These are phyloP conservation scores for Melastoma candidum DNA, from an alignment of 441 rosid species.

Conservation along the genomic window DNA sequence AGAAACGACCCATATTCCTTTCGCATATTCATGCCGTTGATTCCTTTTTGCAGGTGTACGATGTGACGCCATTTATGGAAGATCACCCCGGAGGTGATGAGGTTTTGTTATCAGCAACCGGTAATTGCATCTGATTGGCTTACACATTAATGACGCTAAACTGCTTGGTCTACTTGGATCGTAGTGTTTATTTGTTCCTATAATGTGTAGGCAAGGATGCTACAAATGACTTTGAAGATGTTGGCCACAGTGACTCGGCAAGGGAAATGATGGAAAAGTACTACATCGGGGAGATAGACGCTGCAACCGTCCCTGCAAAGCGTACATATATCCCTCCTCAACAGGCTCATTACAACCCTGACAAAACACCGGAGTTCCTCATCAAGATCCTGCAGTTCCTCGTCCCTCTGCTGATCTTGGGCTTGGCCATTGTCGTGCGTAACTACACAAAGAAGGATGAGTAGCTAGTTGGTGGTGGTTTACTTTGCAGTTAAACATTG, in stretches of 20 bases:
- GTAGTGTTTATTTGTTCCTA: neutral
- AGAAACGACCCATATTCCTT: too few relatives aligned
- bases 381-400: slow-evolving; percentile 5
- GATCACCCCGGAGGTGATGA: too few relatives aligned
- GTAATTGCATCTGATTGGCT: too few relatives aligned
- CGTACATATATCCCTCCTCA: slow-evolving; percentile 1
- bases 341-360: neutral
- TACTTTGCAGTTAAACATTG: too few relatives aligned
- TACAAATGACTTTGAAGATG: slow-evolving; percentile 13
- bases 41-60: too few relatives aligned
- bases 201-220: slow-evolving; percentile 9
- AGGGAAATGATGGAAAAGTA: slow-evolving; percentile 13
- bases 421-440: slow-evolving; percentile 8
- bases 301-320: slow-evolving; percentile 4
- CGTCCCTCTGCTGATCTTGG: slow-evolving; percentile 10
- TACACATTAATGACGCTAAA: too few relatives aligned
- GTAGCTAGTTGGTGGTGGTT: neutral
- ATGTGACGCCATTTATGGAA: too few relatives aligned
- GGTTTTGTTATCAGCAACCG: too few relatives aligned
- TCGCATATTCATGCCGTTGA: too few relatives aligned
- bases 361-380: slow-evolving; percentile 5
- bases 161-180: too few relatives aligned
- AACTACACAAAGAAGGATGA: neutral
- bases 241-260: slow-evolving; percentile 14
- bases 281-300: slow-evolving; percentile 12